Evolutionary conservation across 805 yeast species (phyloP).

Genomic region (Saturnispora mendoncae): DNA sequence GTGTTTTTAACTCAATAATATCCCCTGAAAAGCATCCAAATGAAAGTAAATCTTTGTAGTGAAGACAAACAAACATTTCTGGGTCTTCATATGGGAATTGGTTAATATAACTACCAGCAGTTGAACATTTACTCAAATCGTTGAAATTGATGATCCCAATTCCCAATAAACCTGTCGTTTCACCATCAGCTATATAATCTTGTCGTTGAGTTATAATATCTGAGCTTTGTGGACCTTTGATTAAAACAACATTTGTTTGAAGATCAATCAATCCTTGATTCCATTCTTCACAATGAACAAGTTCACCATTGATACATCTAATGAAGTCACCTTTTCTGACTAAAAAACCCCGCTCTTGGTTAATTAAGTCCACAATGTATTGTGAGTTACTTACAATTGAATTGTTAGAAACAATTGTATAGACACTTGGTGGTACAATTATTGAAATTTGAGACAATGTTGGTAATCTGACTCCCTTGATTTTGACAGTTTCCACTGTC

Average conservation of each 20-base stretch:
- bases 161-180: no score
- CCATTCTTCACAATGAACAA: slow-evolving; percentile 62
- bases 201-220: no score
- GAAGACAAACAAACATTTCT: slow-evolving; percentile 37
- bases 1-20: slow-evolving; percentile 30
- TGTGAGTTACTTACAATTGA: slow-evolving; percentile 9
- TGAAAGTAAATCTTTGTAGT: slow-evolving; percentile 41
- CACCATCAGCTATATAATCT: no score
- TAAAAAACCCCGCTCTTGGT: slow-evolving; percentile 26
- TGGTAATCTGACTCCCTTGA: slow-evolving; percentile 28
- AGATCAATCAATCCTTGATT: slow-evolving; percentile 51
- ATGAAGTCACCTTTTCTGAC: slow-evolving; percentile 36
- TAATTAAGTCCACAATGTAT: slow-evolving; percentile 28
- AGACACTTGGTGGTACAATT: slow-evolving; percentile 40
- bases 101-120: slow-evolving; percentile 10
- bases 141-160: slow-evolving; percentile 7
- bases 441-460: slow-evolving; percentile 33
- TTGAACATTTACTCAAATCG: slow-evolving; percentile 17
- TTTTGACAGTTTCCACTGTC: slow-evolving; percentile 34
- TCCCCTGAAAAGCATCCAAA: slow-evolving; percentile 68
- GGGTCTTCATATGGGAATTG: slow-evolving; percentile 34
- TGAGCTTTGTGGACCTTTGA: slow-evolving; percentile 24
- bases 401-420: slow-evolving; percentile 31
- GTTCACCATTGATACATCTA: slow-evolving; percentile 38
- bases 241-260: slow-evolving; percentile 46